Percentiles rank a stretch among this genome's conserved stretches.
These are phyloP conservation scores for Dendrobium huoshanense DNA, from an alignment of 106 monocot genomes.

Conservation along the genomic window DNA sequence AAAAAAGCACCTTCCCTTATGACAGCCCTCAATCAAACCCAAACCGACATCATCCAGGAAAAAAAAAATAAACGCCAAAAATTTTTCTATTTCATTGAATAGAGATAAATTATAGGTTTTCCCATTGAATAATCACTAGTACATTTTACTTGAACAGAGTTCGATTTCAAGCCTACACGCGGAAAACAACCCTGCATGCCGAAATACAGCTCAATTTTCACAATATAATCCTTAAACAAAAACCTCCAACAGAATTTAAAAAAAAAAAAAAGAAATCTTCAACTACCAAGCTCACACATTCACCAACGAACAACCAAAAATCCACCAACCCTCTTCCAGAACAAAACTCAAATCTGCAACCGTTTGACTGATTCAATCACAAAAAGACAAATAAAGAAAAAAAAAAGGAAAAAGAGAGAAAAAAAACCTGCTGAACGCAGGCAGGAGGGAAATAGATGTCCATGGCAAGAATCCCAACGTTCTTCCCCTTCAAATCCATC, in stretches of 20 bases:
- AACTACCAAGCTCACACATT: neutral
- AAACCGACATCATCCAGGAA: neutral
- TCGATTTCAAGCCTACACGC: neutral
- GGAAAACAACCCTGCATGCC: neutral
- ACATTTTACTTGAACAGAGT: neutral
- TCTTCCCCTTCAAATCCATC: conserved; percentile 34
- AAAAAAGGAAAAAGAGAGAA: neutral
- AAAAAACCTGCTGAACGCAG: conserved; percentile 47
- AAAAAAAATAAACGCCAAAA: neutral
- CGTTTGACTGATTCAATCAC: neutral
- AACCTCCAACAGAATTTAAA: neutral
- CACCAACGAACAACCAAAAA: conserved; percentile 4
- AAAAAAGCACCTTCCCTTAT: neutral
- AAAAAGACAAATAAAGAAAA: neutral
- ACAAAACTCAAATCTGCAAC: neutral
- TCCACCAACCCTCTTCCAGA: conserved; percentile 3
- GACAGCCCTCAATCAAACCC: neutral
- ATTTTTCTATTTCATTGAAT: neutral
- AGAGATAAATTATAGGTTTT: neutral
- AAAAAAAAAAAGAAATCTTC: neutral
- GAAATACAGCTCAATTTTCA: neutral
- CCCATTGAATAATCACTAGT: neutral
- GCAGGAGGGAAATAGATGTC: conserved; percentile 76
- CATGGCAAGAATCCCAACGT: conserved; percentile 72
- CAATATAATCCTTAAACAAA: neutral